Conservation (phyloP, 2,329 filamentous ascomycete species). For the Talaromyces albobiverticillius region DNA sequence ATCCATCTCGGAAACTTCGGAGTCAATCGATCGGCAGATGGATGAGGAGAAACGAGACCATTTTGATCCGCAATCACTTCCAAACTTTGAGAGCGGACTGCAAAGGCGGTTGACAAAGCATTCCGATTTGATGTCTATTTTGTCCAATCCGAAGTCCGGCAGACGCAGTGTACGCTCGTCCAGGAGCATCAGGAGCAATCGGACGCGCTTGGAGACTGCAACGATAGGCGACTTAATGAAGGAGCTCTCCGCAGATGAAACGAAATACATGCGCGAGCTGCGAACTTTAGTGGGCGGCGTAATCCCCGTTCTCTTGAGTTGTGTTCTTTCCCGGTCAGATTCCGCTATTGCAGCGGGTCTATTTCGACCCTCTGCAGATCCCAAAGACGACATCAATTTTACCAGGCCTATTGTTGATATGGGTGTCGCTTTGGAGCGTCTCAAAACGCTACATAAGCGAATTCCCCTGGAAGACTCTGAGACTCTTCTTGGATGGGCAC, state of each 20-base stretch:
- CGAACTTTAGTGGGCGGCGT: conserved; percentile 93
- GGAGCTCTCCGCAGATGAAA: conserved; percentile 79
- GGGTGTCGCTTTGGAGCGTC: conserved; percentile 82
- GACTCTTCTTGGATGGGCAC: conserved; percentile 75
- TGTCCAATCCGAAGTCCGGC: conserved; percentile 65
- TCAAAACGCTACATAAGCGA: conserved; percentile 75
- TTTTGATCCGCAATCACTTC: conserved; percentile 41
- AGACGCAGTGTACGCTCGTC: conserved; percentile 71
- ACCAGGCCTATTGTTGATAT: conserved; percentile 90
- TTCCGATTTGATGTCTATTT: conserved; percentile 87
- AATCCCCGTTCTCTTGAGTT: conserved; percentile 83
- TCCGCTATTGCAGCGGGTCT: conserved; percentile 63
- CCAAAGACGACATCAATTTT: conserved; percentile 59
- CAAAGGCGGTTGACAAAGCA: conserved; percentile 83
- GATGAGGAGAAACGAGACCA: conserved; percentile 43
- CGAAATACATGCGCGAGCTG: conserved; percentile 83
- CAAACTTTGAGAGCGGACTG: conserved; percentile 49
- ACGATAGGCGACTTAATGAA: conserved; percentile 73
- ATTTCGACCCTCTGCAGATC: conserved; percentile 58
- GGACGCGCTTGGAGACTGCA: conserved; percentile 63
- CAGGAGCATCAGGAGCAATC: conserved; percentile 72
- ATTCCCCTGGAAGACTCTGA: conserved; percentile 72
- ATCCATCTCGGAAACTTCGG: conserved; percentile 22
- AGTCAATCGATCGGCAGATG: not conserved
- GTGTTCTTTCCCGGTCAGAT: conserved; percentile 72